phyloP scores from a whole-genome alignment of 108 stramenopile species.

The Epithemia pelagica region DNA sequence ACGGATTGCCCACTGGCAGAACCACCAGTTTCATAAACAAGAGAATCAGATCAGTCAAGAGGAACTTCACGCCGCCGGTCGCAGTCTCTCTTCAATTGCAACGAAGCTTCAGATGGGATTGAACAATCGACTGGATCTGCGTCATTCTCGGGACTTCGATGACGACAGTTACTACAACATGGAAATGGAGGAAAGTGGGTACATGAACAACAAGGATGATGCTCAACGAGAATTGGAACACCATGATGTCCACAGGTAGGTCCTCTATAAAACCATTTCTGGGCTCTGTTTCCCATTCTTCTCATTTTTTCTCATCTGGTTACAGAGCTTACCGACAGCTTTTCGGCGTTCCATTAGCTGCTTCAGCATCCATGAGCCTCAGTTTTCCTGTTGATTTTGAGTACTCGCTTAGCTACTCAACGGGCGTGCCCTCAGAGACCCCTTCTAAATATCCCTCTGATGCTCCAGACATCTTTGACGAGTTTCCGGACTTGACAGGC shows the following conservation, averaged over 20 bases:
- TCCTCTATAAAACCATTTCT: too few species aligned
- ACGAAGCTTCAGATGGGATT: neutral
- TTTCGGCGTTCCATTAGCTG: neutral
- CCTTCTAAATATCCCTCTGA: neutral
- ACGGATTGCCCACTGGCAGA: neutral
- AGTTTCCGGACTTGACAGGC: neutral
- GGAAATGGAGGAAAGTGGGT: too few species aligned
- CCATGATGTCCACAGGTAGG: neutral
- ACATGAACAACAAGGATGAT: too few species aligned
- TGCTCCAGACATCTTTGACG: neutral
- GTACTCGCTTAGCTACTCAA: neutral
- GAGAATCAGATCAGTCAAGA: neutral
- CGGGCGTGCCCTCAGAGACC: too few species aligned
- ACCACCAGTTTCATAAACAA: neutral
- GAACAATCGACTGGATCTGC: neutral
- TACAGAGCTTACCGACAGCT: neutral
- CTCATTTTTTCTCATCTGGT: too few species aligned
- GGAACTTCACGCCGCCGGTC: neutral
- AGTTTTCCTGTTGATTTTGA: too few species aligned
- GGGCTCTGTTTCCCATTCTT: too few species aligned
- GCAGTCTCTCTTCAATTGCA: neutral
- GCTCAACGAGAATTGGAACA: neutral
- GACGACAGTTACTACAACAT: too few species aligned
- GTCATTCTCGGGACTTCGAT: neutral
- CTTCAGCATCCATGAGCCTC: neutral